A percentile compares a stretch with the other conserved stretches of the same genome.
Evolutionary conservation across 2,329 filamentous ascomycete genomes (phyloP).

Genomic region (Verticillium longisporum): DNA sequence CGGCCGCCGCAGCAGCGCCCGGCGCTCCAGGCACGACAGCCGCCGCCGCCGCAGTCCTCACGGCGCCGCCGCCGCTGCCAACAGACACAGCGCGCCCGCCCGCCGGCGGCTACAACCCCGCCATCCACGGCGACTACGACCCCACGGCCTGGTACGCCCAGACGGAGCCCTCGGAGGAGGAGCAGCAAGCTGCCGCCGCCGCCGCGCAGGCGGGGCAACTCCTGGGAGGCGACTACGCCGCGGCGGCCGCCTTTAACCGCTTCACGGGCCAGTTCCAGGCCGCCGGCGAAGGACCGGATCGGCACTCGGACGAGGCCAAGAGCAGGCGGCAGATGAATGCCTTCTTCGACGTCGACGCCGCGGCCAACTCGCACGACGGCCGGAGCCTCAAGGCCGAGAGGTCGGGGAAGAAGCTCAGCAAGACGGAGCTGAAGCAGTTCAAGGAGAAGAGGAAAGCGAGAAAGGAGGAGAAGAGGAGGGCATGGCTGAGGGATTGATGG

Average conservation of each 20-base stretch:
- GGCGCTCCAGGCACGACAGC: conserved; percentile 16
- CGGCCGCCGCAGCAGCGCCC: conserved; percentile 14
- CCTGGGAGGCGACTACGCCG: conserved; percentile 45
- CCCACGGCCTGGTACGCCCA: conserved; percentile 91
- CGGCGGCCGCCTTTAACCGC: conserved; percentile 78
- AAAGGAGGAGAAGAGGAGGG: conserved; percentile 91
- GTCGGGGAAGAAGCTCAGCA: conserved; percentile 73
- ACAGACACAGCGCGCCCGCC: conserved; percentile 29
- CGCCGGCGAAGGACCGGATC: conserved; percentile 59
- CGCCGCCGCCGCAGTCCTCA: conserved; percentile 11
- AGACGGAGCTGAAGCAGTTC: conserved; percentile 83
- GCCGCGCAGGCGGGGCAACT: conserved; percentile 20
- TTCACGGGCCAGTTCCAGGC: conserved; percentile 82
- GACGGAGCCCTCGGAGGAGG: conserved; percentile 29
- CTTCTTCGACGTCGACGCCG: conserved; percentile 93
- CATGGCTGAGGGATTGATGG: conserved; percentile 77
- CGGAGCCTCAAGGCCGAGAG: conserved; percentile 88
- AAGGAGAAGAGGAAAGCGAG: conserved; percentile 82
- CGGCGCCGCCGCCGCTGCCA: conserved; percentile 23
- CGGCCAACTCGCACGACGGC: conserved; percentile 85
- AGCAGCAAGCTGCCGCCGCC: conserved; percentile 20
- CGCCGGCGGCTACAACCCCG: conserved; percentile 83
- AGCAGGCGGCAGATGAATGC: conserved; percentile 82
- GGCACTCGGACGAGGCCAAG: conserved; percentile 83
- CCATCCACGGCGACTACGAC: conserved; percentile 94